Base-by-base conservation (phyloP, 345 rosid genomes). In the Noccaea caerulescens region DNA sequence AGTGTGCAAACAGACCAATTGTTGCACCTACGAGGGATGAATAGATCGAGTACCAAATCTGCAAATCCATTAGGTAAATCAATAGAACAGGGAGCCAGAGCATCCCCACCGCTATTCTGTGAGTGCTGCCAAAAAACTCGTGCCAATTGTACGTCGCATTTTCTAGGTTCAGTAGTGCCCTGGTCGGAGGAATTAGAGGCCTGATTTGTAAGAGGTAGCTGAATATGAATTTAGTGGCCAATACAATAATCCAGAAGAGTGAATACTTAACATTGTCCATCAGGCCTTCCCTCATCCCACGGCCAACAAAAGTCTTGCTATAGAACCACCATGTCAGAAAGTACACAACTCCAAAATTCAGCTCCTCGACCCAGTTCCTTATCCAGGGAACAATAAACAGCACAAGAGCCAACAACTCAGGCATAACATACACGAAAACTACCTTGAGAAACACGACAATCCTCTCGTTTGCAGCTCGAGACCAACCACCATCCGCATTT, bases 301-400 rank as follows among this genome's bases (percentile, higher is more conserved):
- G 92, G 23, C 96, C 97, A 16, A 93, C 96, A 25, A 93, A 90
- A 60, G 77, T 80, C 71, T 89, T 75, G 13, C 84, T 81, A 66
- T 90, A 85, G 76, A 93, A 93, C 98, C 98, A 93, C 97, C 98
- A 93, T 4, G 93, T 88, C 36, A 86, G 66, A 47, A 86, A 50
- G 55, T 86, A 88, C 45, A 90, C 73, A 52, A 83, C 12, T 43
- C 76, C 72, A 87, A 88, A 86, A 71, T 93, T 80, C 77, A 84
- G 52, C 73, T 86, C 89, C 77, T 93, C 97, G 27, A 90, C 41
- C 77, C 75, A 83, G 57, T 82, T 93, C 79, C 98, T 80, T 59
- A 93, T 58, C 88, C 98, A 93, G 34, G 98, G 97, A 73, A 93
- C 81, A 53, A 88, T 34, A 56, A 93, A 93, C 16, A 93, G 69